These are phyloP conservation scores for Elsinoe australis DNA, from an alignment of 2,329 filamentous ascomycete species.

Conservation along the genomic window DNA sequence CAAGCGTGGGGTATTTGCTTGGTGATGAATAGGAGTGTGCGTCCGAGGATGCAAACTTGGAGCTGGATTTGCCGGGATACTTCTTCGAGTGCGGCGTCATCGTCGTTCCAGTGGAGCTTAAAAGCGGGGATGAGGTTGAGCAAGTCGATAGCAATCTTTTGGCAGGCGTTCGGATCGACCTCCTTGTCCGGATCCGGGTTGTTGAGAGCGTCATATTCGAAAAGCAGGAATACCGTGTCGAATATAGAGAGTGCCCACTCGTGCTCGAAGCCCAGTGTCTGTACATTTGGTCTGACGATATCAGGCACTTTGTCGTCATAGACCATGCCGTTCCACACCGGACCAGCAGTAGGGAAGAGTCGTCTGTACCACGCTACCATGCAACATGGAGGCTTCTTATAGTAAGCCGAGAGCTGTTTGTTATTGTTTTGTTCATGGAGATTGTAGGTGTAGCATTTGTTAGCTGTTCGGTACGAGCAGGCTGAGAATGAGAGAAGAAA, in stretches of 20 bases:
- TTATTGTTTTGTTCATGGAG: neutral
- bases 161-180: neutral
- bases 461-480: neutral
- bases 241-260: conserved; percentile 16
- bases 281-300: conserved; percentile 15
- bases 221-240: conserved; percentile 10
- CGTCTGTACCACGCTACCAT: conserved; percentile 14
- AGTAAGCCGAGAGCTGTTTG: neutral
- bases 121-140: conserved; percentile 10
- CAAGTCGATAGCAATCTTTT: conserved; percentile 13
- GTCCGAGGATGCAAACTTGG: conserved; percentile 15
- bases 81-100: conserved; percentile 11
- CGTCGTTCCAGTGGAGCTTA: conserved; percentile 16
- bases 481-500: neutral
- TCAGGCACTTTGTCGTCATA: conserved; percentile 12
- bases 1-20: conserved; percentile 14
- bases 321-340: conserved; percentile 11
- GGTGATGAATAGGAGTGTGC: conserved; percentile 15
- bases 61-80: conserved; percentile 15
- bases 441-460: neutral
- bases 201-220: conserved; percentile 16
- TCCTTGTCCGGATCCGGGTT: neutral
- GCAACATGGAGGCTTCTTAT: neutral
- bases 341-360: neutral
- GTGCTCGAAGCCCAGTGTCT: conserved; percentile 15